Evolutionary conservation across 441 rosid species (phyloP), one percentile per base, ranked within the genome.

Genomic region (Euphorbia schlechtendalii): DNA sequence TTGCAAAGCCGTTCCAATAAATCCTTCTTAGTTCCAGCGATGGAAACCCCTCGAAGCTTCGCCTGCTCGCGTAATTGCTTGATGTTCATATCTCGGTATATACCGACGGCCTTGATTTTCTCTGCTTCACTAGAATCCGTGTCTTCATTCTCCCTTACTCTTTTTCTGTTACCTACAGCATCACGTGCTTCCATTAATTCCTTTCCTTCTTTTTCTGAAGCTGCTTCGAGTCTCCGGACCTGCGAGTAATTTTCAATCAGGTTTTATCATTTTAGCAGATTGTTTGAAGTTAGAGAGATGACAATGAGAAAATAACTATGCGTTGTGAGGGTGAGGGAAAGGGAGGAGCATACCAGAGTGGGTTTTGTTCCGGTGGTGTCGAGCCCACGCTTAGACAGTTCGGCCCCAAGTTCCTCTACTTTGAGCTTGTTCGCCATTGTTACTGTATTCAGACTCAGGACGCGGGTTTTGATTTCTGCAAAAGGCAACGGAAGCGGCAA

Each of bases 1-100:
- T 67, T 56, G 55, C 88, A 85, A 30, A 89, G 85, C 73, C 82
- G 79, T 64, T 84, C 81, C 5, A 85, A 72, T 56, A 89, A 65
- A 52, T 81, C 83, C 48, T 80, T 87, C 76, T 85, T 85, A 15
- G 84, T 74, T 12, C 96, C 94, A 1, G 86, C 60, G 8, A 78
- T 8, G 18, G 79, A 73, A 70, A 87, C 43, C 54, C 90, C 83
- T 38, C 73, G 74, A 70, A 77, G 76, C 67, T 32, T 74, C 28
- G 92, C 87, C 78, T 85, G 84, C 24, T 84, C 83, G 0, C 94
- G 90, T 68, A 89, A 74, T 51, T 84, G 84, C 74, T 77, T 81
- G 61, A 87, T 69, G 74, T 73, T 80, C 90, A 85, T 78, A 48
- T 65, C 77, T 10, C 78, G 80, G 66, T 81, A 74, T 59, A 72